Base-by-base conservation (phyloP, 352 stramenopile genomes). In the Pythium monospermum region DNA sequence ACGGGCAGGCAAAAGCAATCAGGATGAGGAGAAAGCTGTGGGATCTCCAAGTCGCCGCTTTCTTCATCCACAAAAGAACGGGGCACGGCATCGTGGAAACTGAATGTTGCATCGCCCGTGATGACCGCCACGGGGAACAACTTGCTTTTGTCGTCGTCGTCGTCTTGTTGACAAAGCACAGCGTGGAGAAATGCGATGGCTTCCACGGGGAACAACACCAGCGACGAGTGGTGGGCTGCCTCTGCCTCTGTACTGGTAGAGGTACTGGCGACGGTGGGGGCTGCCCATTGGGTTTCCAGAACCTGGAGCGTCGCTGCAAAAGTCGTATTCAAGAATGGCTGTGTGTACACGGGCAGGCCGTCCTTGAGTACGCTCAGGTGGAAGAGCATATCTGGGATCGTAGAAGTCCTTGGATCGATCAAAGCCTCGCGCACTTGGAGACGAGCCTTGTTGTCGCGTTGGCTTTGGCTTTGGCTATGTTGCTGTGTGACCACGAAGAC, bases 1-100 rank as follows among this genome's bases (percentile, higher is more conserved):
- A 90, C 71, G 11, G 82, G 79, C 15, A 92, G 63, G 28, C 82
- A 92, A 46, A 92, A 92, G 26, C 82, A 93, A 22, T 93, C 75
- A 15, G 79, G 79, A 31, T 89, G 77, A 7, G 82, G 82, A 26
- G 78, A 89, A 8, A 93, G 50, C 44, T 93, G 79, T 21, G 82
- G 82, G 15, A 92, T 64, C 40, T 87, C 71, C 0, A 88, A 40
- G 11, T 64, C 49, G 2, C 32, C 44, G 18, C 43, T 43, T 1
- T 69, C 49, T 23, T 62, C 58, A 21, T 59, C 52, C n/a, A 86
- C 56, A 21, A 85, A 86, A 0, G 67, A 59, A 27, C 64, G 85
- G 1, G 78, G 80, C 39, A 91, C 79, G 2, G 59, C 53, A 22
- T 93, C 79, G 28, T 58, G 52, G 32, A 81, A 84, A 13, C 70